phyloP scores from a whole-genome alignment of 2,329 filamentous ascomycete genomes.

The Penicillium olsonii region DNA sequence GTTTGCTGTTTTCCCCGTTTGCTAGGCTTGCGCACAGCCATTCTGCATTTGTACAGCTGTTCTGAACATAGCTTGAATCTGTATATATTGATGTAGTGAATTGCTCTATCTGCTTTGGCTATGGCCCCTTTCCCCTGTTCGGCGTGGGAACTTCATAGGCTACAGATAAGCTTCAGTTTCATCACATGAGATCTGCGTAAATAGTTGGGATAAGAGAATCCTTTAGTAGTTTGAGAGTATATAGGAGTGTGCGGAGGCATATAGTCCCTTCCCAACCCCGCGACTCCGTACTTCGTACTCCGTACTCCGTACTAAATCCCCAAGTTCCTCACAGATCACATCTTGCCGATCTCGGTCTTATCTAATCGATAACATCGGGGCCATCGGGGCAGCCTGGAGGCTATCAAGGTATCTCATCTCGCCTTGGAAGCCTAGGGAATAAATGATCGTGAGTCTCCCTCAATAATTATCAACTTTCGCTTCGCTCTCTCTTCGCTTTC shows the following conservation, averaged over 20 bases:
- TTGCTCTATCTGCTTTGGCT: constrained; percentile 4
- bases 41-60: constrained; percentile 13
- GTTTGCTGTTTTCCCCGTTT: not conserved
- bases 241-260: no score
- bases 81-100: constrained; percentile 4
- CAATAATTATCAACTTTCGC: not conserved
- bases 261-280: no score
- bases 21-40: not conserved
- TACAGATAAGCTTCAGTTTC: constrained; percentile 14
- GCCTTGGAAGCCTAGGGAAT: no score
- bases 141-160: constrained; percentile 10
- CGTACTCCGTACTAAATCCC: not conserved
- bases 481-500: not conserved
- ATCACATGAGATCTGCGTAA: not conserved
- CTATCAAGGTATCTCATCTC: constrained; percentile 10
- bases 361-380: constrained; percentile 26
- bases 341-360: constrained; percentile 24
- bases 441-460: not conserved
- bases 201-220: not conserved
- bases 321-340: constrained; percentile 2
- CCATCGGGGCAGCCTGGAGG: constrained; percentile 7
- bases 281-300: no score
- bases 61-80: not conserved
- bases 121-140: not conserved
- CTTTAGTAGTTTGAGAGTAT: no score